Evolutionary conservation across 2,329 filamentous ascomycete genomes (phyloP), one percentile per base, ranked within the genome.

Genomic region (Colletotrichum euphorbiae): DNA sequence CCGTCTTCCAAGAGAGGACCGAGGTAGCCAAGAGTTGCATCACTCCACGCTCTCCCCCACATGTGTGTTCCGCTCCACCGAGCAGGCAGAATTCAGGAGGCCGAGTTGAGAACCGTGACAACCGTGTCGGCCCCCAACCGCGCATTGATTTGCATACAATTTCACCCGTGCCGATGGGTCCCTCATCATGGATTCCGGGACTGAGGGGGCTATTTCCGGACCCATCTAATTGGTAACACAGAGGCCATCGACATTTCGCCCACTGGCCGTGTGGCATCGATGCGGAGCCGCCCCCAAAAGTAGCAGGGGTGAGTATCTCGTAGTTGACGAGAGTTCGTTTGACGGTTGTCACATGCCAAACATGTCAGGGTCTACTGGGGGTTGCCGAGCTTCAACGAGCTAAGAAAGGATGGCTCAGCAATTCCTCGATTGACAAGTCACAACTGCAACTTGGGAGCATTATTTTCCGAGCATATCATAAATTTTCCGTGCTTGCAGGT

Each of bases 41-140:
- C 58, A 52, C 46, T 52, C 58, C 58, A 61, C 58, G 11, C 46
- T 43, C 33, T 45, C 46, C 36, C 46, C 58, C 21, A 43, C 19
- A 28, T 33, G 24, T 13, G 46, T 61, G 48, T 38, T 43, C 21
- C 33, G 33, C 58, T 43, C n/a, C 46, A 43, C 56, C 56, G 45
- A 19, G 43, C 46, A 61, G 58, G 45, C 58, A 61, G 58, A 33
- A 31, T 6, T 28, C 15, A 50, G 11, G 55, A 48, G 28, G 33
- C 28, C 56, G 33, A 31, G 33, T 9, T 13, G 21, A 24, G 48
- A 31, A 12, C 48, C 48, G 48, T 51, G 21, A 13, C 24, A 28
- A 50, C 45, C 31, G 33, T 19, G n/a, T 21, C 19, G 21, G 58
- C 58, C 46, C 46, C 58, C 58, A 43, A 61, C 19, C 15, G 33